Base-by-base conservation (phyloP, 768 basidiomycete species). In the Tricholoma terreum region DNA sequence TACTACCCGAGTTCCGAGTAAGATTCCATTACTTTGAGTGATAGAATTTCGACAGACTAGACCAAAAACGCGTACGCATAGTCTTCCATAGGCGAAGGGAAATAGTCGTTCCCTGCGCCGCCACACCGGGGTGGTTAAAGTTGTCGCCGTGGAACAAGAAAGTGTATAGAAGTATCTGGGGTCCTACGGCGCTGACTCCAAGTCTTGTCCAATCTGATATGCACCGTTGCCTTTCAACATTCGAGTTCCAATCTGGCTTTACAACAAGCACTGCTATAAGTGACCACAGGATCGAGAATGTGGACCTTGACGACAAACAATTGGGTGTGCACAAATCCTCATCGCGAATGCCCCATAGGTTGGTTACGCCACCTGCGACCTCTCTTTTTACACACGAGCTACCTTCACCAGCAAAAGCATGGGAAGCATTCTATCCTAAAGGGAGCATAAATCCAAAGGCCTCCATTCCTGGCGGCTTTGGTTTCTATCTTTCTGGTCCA, bases 401-500 rank as follows among this genome's bases (percentile, higher is more conserved):
- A 17, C 57, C 66, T 11, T 27, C 64, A 2, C 73, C 75, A 1
- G 53, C 54, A 2, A 45, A 54, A 7, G 84, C 84, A 17, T 88
- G 85, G 85, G 84, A 87, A 64, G 84, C 85, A 0, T 70, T 77
- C 19, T 89, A 84, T 61, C 80, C 84, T 0, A 65, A 76, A 55
- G 86, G 85, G 0, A 85, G 83, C 66, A 80, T 85, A 61, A 86
- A 84, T 56, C 86, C 86, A 4, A 71, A 73, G 11, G 77, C 69
- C 2, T 53, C 69, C 2, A 73, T 81, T 4, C 77, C 79, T 1
- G 85, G 86, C 1, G 89, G 89, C 4, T 87, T 89, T 62, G 82
- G 85, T 2, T 87, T 90, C 69, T 89, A 90, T 69, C 65, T 89
- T 17, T 68, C 72, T 40, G 89, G 87, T 0, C 82, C 85, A 4